Conservation (phyloP, 495 filamentous ascomycete species). For the Hyphodiscus hymeniophilus region DNA sequence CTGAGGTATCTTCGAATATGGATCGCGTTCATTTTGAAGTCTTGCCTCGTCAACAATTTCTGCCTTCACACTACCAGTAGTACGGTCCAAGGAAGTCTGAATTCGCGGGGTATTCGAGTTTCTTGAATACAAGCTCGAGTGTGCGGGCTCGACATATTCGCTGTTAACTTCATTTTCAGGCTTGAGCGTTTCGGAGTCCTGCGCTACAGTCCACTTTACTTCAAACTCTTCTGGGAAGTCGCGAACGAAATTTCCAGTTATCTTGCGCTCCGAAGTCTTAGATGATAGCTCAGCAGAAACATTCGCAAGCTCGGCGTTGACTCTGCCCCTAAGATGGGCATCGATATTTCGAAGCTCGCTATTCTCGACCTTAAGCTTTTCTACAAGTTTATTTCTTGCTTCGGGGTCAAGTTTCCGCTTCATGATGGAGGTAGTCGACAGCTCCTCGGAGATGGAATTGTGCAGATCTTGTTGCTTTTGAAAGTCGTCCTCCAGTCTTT, state of each 20-base stretch:
- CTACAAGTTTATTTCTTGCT: conserved; percentile 7
- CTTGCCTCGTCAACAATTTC: background rate
- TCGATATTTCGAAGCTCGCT: conserved; percentile 8
- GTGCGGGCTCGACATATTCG: conserved; percentile 21
- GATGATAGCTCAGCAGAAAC: background rate
- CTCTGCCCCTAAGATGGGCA: conserved; percentile 2
- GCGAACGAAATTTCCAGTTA: conserved; percentile 36
- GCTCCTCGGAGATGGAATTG: too few relatives aligned
- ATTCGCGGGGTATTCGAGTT: conserved; percentile 21
- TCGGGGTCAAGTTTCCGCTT: conserved; percentile 18
- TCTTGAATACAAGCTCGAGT: conserved; percentile 6
- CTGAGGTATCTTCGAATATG: conserved; percentile 1
- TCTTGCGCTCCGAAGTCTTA: conserved; percentile 1
- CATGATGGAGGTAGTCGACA: conserved; percentile 1
- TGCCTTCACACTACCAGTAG: background rate
- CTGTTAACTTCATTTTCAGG: conserved; percentile 23
- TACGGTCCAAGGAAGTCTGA: conserved; percentile 30
- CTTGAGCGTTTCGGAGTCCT: conserved; percentile 2
- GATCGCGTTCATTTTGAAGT: background rate
- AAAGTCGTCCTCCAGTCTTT: conserved; percentile 28
- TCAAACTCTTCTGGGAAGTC: conserved; percentile 40
- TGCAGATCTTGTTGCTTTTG: conserved; percentile 3
- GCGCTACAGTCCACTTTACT: conserved; percentile 23
- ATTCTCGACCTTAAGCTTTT: conserved; percentile 4
- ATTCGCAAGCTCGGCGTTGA: conserved; percentile 9